Percentiles rank a stretch among this genome's conserved stretches.
Evolutionary conservation across 176 grass and related monocot species (phyloP).

Genomic region (Carex parvula): DNA sequence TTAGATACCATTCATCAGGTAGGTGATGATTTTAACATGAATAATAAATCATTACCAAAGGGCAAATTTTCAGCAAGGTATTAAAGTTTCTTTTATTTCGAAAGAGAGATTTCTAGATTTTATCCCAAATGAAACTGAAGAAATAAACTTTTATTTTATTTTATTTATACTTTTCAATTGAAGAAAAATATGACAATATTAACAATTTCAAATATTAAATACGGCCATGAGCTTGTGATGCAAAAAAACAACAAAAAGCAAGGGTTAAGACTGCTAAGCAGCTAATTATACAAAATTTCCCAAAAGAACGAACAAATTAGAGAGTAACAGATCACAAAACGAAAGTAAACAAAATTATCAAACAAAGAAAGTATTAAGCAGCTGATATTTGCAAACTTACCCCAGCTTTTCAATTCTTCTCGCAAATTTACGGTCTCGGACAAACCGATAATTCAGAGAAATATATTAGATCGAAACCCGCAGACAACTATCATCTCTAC

Average conservation of each 20-base stretch:
- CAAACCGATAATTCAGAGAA: not conserved
- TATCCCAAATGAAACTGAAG: not conserved
- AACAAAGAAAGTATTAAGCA: not conserved
- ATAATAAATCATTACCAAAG: not conserved
- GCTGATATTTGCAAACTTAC: not conserved
- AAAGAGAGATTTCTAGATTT: not conserved
- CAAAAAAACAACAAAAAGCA: not conserved
- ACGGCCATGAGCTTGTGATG: not conserved
- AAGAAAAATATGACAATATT: not conserved
- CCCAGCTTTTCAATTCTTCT: not conserved
- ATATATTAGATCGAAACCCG: not conserved
- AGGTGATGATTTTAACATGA: conserved; percentile 4
- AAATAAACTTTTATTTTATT: not conserved
- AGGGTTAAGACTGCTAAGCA: not conserved
- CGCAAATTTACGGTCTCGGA: not conserved
- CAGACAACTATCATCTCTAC: not conserved
- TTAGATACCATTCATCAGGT: not conserved
- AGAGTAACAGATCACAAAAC: not conserved
- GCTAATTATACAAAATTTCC: not conserved
- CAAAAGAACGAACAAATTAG: not conserved
- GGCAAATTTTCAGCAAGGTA: not conserved
- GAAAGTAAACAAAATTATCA: not conserved
- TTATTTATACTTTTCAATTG: not conserved
- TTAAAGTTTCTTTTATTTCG: not conserved
- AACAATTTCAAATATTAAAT: not conserved